These are phyloP conservation scores for Barnettozyma hawaiiensis DNA, from an alignment of 1,139 yeast species.

Conservation along the genomic window DNA sequence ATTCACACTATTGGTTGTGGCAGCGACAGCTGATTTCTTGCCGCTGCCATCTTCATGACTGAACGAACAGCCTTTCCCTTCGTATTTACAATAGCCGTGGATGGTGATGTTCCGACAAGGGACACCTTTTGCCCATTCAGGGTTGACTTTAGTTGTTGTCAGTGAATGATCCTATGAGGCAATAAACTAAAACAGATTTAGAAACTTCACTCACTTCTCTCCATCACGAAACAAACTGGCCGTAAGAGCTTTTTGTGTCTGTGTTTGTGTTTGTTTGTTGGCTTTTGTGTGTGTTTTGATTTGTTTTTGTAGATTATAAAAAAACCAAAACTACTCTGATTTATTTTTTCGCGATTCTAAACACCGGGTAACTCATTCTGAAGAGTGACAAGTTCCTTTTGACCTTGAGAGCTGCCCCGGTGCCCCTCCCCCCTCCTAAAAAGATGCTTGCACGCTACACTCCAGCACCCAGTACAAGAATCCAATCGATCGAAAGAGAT, in stretches of 20 bases:
- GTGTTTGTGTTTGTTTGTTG: not conserved
- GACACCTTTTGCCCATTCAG: conserved; percentile 64
- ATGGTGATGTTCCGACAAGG: conserved; percentile 82
- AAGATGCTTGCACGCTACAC: too few relatives aligned
- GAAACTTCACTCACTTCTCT: conserved; percentile 14
- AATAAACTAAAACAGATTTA: not conserved
- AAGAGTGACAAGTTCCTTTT: not conserved
- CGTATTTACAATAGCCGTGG: conserved; percentile 86
- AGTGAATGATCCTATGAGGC: too few relatives aligned
- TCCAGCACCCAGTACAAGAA: too few relatives aligned
- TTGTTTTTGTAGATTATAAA: too few relatives aligned
- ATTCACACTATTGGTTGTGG: not conserved
- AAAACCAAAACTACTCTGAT: too few relatives aligned
- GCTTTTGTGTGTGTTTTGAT: not conserved
- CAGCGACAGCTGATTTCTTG: conserved; percentile 10
- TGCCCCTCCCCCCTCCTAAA: too few relatives aligned
- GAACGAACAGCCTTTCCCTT: conserved; percentile 84
- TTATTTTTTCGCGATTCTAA: not conserved
- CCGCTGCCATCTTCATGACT: conserved; percentile 45
- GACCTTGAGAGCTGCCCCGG: too few relatives aligned
- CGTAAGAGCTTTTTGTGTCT: not conserved
- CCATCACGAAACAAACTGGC: conserved; percentile 7
- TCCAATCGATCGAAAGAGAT: not conserved
- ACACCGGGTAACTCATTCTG: not conserved
- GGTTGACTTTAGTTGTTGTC: conserved; percentile 9